Conservation (phyloP, 306 rosid genomes). For the Corylus americana region DNA sequence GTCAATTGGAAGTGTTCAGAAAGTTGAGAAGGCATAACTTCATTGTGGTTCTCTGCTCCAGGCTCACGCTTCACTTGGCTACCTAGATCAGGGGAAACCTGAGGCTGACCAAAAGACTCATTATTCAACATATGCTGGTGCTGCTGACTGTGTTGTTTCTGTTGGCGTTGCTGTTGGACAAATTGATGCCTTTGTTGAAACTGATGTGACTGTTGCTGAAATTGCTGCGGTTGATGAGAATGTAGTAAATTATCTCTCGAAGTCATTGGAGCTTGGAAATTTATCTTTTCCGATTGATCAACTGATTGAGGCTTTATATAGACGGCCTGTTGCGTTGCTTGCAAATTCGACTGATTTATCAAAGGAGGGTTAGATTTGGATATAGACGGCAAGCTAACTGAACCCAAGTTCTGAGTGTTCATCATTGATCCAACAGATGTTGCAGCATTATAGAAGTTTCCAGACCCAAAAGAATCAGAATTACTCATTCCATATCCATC, state of each 20-base stretch:
- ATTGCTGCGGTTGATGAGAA: constrained; percentile 66
- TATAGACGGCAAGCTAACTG: constrained; percentile 59
- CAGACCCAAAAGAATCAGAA: constrained; percentile 69
- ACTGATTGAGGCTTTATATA: constrained; percentile 60
- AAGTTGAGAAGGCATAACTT: constrained; percentile 49
- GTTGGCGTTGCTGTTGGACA: constrained; percentile 55
- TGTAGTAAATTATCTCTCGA: constrained; percentile 59
- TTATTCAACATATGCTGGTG: constrained; percentile 58
- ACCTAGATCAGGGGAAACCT: constrained; percentile 52
- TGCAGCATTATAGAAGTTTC: constrained; percentile 59
- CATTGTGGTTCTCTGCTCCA: constrained; percentile 64
- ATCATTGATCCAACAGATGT: constrained; percentile 73
- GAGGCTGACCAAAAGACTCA: constrained; percentile 66
- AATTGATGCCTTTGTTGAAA: constrained; percentile 71
- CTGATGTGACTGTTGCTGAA: constrained; percentile 67
- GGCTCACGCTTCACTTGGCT: constrained; percentile 69
- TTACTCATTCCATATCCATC: constrained; percentile 73
- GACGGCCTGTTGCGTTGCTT: constrained; percentile 57
- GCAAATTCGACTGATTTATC: constrained; percentile 68
- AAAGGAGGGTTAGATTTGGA: constrained; percentile 60
- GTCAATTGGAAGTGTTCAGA: constrained; percentile 68
- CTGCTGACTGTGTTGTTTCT: constrained; percentile 66
- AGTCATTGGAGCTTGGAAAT: constrained; percentile 63
- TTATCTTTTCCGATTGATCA: constrained; percentile 74
- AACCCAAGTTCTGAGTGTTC: constrained; percentile 64